These are phyloP conservation scores for Russula sp. DNA, from an alignment of 768 basidiomycete genomes.

Conservation along the genomic window DNA sequence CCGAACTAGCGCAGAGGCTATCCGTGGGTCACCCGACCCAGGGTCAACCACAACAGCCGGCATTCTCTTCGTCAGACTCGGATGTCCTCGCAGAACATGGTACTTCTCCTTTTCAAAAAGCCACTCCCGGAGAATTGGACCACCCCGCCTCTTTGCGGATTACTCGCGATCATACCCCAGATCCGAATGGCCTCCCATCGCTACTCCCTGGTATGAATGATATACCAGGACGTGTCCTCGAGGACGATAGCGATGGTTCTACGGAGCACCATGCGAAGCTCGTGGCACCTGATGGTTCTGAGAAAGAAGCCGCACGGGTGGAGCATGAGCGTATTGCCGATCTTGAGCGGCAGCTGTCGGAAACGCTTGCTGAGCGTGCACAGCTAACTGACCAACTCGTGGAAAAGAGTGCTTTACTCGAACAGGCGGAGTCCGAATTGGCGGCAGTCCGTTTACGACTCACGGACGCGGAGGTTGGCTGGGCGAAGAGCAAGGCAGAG, in stretches of 20 bases:
- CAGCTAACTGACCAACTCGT: slow-evolving; percentile 68
- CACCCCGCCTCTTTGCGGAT: slow-evolving; percentile 22
- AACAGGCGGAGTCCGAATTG: slow-evolving; percentile 48
- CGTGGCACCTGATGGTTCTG: too few species aligned
- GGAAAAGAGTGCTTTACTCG: slow-evolving; percentile 67
- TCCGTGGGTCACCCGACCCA: slow-evolving; percentile 39
- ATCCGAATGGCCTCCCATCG: too few species aligned
- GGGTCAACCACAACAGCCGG: not conserved
- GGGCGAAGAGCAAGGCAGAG: slow-evolving; percentile 36
- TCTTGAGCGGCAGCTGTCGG: slow-evolving; percentile 46
- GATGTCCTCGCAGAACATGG: too few species aligned
- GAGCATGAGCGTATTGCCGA: slow-evolving; percentile 59
- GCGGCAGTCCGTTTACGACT: too few species aligned
- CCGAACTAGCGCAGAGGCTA: slow-evolving; percentile 43
- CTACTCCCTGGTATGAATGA: too few species aligned
- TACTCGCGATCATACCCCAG: too few species aligned
- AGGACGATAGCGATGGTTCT: too few species aligned
- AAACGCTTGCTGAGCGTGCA: slow-evolving; percentile 46
- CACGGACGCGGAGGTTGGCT: too few species aligned
- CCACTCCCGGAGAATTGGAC: slow-evolving; percentile 21
- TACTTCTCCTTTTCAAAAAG: slow-evolving; percentile 33
- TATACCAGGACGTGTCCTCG: too few species aligned
- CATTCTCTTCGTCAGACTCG: slow-evolving; percentile 40
- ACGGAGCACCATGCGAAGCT: too few species aligned
- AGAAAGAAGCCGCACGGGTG: slow-evolving; percentile 61